These are phyloP conservation scores for Blastobotrys proliferans DNA, from an alignment of 1,139 yeast species.

Conservation along the genomic window DNA sequence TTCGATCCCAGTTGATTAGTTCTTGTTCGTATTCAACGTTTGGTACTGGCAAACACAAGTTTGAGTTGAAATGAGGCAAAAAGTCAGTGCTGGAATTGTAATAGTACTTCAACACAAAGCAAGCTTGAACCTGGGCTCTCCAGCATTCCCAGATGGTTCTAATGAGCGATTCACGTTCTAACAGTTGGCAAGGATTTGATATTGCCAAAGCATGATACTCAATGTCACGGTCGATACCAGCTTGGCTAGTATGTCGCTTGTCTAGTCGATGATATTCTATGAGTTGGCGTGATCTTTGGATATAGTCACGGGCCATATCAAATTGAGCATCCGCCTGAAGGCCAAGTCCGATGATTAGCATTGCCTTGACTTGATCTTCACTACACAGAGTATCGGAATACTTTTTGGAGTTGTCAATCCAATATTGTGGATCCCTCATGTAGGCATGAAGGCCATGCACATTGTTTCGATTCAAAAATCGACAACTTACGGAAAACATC, in stretches of 20 bases:
- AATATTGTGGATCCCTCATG: conserved; percentile 26
- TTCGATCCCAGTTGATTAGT: conserved; percentile 20
- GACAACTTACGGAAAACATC: conserved; percentile 44
- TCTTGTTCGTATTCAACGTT: conserved; percentile 18
- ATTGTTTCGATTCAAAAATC: conserved; percentile 26
- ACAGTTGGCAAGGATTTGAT: conserved; percentile 16
- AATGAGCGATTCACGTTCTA: conserved; percentile 20
- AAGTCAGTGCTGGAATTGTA: no score
- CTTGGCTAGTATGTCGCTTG: conserved; percentile 14
- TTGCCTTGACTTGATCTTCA: conserved; percentile 18
- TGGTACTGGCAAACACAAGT: conserved; percentile 20
- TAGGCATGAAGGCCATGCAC: conserved; percentile 13
- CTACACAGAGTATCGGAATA: conserved; percentile 16
- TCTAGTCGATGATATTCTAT: conserved; percentile 14
- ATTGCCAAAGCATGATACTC: conserved; percentile 17
- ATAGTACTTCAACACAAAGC: no score
- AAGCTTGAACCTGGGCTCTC: conserved; percentile 14
- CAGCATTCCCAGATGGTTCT: conserved; percentile 24
- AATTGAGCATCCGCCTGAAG: conserved; percentile 15
- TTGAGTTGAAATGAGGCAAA: conserved; percentile 20
- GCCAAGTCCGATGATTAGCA: conserved; percentile 18
- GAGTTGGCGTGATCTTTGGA: conserved; percentile 11
- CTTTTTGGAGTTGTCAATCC: conserved; percentile 23
- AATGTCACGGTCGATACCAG: conserved; percentile 14
- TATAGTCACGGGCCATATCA: conserved; percentile 12